Conservation (phyloP, 495 filamentous ascomycete species). For the Penicillium malachiteum region DNA sequence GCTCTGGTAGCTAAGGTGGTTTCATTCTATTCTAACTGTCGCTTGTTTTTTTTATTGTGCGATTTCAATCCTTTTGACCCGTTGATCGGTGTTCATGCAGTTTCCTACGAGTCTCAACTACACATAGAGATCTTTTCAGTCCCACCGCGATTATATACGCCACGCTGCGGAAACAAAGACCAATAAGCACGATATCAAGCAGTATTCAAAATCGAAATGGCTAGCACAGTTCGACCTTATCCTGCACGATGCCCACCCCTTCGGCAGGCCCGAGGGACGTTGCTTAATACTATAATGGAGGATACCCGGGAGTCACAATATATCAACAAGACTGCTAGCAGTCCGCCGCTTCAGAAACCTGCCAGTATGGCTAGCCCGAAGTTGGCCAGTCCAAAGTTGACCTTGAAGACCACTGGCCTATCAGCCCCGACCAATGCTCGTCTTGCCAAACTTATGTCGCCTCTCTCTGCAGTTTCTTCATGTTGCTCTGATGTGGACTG, state of each 20-base stretch:
- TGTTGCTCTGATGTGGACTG: slow-evolving; percentile 46
- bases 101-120: slow-evolving; percentile 30
- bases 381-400: slow-evolving; percentile 34
- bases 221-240: slow-evolving; percentile 57
- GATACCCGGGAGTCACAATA: slow-evolving; percentile 48
- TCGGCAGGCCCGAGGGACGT: slow-evolving; percentile 68
- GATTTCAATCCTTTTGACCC: slow-evolving; percentile 17
- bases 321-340: slow-evolving; percentile 14
- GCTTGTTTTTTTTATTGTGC: slow-evolving; percentile 6
- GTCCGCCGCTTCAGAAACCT: slow-evolving; percentile 8
- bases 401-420: slow-evolving; percentile 37
- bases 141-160: slow-evolving; percentile 1
- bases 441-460: slow-evolving; percentile 33
- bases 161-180: slow-evolving; percentile 19
- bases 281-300: slow-evolving; percentile 87
- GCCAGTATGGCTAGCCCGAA: neutral
- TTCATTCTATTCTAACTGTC: slow-evolving; percentile 21
- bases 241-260: slow-evolving; percentile 56
- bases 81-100: slow-evolving; percentile 46
- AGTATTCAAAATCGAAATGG: slow-evolving; percentile 48
- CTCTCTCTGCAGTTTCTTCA: slow-evolving; percentile 39
- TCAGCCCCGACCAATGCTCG: slow-evolving; percentile 29
- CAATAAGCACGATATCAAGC: neutral
- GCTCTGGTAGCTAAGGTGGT: slow-evolving; percentile 40
- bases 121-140: slow-evolving; percentile 28